Evolutionary conservation across 768 basidiomycete genomes (phyloP).

Genomic region (Tulasnella sp.): DNA sequence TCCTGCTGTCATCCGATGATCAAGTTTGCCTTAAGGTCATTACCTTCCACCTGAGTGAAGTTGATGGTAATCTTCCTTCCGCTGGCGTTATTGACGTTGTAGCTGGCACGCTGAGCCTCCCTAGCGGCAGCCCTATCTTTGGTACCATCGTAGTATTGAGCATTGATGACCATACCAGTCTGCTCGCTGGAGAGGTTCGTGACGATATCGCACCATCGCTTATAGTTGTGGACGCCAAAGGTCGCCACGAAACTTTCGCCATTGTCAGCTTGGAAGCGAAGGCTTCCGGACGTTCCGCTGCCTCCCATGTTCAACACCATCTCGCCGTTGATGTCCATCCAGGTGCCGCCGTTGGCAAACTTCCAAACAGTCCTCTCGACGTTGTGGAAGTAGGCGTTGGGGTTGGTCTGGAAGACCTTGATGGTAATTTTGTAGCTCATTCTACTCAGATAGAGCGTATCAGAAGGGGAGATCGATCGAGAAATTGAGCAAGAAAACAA

Average conservation of each 20-base stretch:
- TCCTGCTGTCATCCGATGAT: too few species aligned
- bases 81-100: conserved; percentile 16
- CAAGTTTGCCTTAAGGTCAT: conserved; percentile 17
- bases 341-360: conserved; percentile 30
- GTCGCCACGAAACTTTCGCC: conserved; percentile 29
- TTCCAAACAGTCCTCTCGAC: conserved; percentile 31
- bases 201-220: conserved; percentile 33
- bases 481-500: too few species aligned
- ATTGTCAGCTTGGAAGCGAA: conserved; percentile 27
- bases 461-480: too few species aligned
- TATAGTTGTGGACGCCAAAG: conserved; percentile 34
- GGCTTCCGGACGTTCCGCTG: conserved; percentile 33
- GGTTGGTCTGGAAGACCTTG: conserved; percentile 21
- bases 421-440: conserved; percentile 21
- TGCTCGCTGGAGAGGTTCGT: conserved; percentile 24
- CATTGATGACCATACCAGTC: conserved; percentile 25
- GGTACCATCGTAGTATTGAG: conserved; percentile 26
- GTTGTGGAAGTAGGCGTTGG: conserved; percentile 23
- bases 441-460: too few species aligned
- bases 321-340: conserved; percentile 22
- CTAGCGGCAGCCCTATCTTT: background rate
- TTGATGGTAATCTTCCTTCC: conserved; percentile 8
- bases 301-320: conserved; percentile 29
- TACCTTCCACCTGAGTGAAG: conserved; percentile 17
- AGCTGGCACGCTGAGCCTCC: conserved; percentile 9